Evolutionary conservation across 2,329 filamentous ascomycete species (phyloP).

Genomic region (Cercospora sp.): DNA sequence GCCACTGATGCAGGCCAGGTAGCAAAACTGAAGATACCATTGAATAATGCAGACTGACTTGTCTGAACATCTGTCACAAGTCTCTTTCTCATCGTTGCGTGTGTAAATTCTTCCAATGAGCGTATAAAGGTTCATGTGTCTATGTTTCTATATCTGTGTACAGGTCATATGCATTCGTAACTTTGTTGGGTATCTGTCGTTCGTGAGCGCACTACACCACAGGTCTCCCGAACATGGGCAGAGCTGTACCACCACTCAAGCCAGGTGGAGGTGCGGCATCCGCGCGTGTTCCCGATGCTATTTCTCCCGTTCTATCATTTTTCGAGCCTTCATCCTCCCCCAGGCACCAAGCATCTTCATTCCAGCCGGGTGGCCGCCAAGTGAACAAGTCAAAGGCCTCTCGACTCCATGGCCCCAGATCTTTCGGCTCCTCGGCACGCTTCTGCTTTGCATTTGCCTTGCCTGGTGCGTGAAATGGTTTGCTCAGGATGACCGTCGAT

Average conservation of each 20-base stretch:
- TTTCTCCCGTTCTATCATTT: background rate
- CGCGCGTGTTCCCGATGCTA: background rate
- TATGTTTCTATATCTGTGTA: background rate
- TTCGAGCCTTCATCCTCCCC: slow-evolving; percentile 1
- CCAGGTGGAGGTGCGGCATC: slow-evolving; percentile 10
- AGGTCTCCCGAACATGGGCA: slow-evolving; percentile 8
- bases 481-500: slow-evolving; percentile 33
- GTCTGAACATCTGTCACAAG: background rate
- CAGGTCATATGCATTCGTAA: background rate
- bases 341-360: slow-evolving; percentile 36
- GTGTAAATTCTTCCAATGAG: background rate
- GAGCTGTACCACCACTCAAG: slow-evolving; percentile 21
- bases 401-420: slow-evolving; percentile 66
- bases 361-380: slow-evolving; percentile 53
- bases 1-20: background rate
- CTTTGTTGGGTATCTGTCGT: background rate
- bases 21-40: background rate
- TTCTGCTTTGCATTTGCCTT: slow-evolving; percentile 22
- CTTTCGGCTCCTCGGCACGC: slow-evolving; percentile 43
- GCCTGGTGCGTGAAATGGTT: slow-evolving; percentile 35
- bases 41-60: background rate
- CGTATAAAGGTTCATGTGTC: background rate
- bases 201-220: background rate
- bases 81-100: background rate
- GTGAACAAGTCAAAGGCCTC: slow-evolving; percentile 68